Base-by-base conservation (phyloP, 2,329 filamentous ascomycete species). In the Tolypocladium endophyticum region DNA sequence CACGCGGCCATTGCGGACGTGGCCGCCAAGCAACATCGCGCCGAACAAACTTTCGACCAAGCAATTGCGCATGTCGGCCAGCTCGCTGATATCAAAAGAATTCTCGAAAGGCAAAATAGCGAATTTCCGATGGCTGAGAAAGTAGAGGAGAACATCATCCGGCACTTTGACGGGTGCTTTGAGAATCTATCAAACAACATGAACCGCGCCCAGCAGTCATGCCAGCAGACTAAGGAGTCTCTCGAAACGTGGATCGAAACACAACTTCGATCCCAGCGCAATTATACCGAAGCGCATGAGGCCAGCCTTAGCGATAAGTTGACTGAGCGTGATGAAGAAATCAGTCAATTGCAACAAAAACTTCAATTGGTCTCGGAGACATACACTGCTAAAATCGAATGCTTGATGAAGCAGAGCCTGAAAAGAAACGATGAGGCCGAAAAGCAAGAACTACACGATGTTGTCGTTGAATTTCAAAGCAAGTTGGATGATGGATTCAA, bases 401-500 rank as follows among this genome's bases (percentile, higher is more conserved):
- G 53, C 3, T 55, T 70, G 54, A 60, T 55, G 18, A 41, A n/a
- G n/a, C n/a, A 53, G 2, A 39, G 55, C 14, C 58, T 63, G 9
- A 20, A 61, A 5, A 55, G 59, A 14, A 60, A 61, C 16, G 62
- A 63, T 18, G 59, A 65, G 30, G 59, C 59, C 45, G 39, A 59
- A 16, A 62, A 66, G 35, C 47, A 61, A 8, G 43, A 63, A n/a
- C 23, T 72, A 1, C 63, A 64, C 20, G 35, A 38, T 7, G 55
- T 65, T 33, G 58, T 67, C 16, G 50, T 59, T 1, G 63, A 64
- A 7, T 62, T 73, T 59, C 63, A 58, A 28, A 45, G 43, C 6
- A 57, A 59, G 11, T 60, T 74, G 20, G 62, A 68, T 16, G 41
- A 64, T 33, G 64, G 64, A 1, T 62, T 73, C 47, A 59, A 61